These are phyloP conservation scores for Lachancea dasiensis DNA, from an alignment of 805 yeast genomes.

Conservation along the genomic window DNA sequence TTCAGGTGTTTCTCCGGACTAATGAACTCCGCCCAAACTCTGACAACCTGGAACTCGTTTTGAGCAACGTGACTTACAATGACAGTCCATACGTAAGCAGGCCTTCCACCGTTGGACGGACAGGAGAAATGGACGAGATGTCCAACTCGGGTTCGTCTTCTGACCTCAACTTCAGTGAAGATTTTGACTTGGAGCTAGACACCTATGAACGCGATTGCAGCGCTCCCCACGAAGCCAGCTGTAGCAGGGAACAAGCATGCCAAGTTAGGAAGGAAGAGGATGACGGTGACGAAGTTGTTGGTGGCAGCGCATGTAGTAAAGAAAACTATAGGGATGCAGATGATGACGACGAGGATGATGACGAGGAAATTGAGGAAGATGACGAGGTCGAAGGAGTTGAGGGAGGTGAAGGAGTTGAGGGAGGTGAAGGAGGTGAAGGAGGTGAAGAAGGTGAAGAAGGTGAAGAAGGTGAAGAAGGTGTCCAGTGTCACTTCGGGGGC, in stretches of 20 bases:
- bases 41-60: constrained; percentile 13
- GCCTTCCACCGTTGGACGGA: constrained; percentile 8
- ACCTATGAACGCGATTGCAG: constrained; percentile 1
- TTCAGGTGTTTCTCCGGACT: constrained; percentile 14
- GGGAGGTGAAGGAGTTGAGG: not conserved
- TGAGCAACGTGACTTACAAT: constrained; percentile 16
- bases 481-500: too few relatives aligned
- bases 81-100: constrained; percentile 17
- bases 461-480: too few relatives aligned
- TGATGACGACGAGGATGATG: constrained; percentile 2
- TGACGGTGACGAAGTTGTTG: not conserved
- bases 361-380: not conserved
- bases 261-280: not conserved
- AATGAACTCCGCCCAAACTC: constrained; percentile 7
- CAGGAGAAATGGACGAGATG: constrained; percentile 4
- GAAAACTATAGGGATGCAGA: not conserved
- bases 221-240: too few relatives aligned
- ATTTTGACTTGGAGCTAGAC: constrained; percentile 6
- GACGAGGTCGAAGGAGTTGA: too few relatives aligned
- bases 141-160: constrained; percentile 13
- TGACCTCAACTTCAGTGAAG: constrained; percentile 15
- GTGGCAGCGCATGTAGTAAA: too few relatives aligned
- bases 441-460: not conserved
- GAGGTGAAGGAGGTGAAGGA: too few relatives aligned
- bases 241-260: not conserved